A percentile compares a stretch with the other conserved stretches of the same genome.
phyloP scores from a whole-genome alignment of 768 basidiomycete species.

The Hortiboletus campestris region DNA sequence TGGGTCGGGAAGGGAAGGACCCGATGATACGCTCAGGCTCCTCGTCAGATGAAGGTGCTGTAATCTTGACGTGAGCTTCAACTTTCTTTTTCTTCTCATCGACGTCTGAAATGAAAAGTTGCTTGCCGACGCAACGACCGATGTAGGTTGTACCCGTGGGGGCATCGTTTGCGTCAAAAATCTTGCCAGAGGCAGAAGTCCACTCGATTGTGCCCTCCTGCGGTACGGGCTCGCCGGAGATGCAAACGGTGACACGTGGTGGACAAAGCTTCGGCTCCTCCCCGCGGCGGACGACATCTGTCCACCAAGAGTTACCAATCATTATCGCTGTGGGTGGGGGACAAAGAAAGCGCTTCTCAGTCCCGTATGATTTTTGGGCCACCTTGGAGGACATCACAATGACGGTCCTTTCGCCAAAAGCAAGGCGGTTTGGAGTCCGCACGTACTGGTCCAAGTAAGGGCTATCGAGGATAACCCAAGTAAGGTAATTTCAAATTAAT shows the following conservation, averaged over 20 bases:
- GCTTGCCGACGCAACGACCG: constrained; percentile 91
- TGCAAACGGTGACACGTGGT: constrained; percentile 84
- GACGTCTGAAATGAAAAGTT: constrained; percentile 92
- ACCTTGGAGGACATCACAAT: constrained; percentile 98
- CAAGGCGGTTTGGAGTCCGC: constrained; percentile 78
- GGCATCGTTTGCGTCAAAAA: constrained; percentile 76
- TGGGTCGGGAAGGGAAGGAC: constrained; percentile 88
- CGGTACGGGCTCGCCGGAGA: constrained; percentile 85
- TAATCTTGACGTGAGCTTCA: constrained; percentile 88
- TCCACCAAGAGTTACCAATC: constrained; percentile 96
- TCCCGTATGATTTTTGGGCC: constrained; percentile 96
- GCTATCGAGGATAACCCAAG: constrained; percentile 35
- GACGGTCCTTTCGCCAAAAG: constrained; percentile 89
- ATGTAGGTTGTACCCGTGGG: constrained; percentile 85
- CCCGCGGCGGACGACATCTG: constrained; percentile 69
- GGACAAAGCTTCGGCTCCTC: constrained; percentile 73
- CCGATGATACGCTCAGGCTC: constrained; percentile 84
- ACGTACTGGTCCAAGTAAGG: constrained; percentile 87
- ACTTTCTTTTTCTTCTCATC: constrained; percentile 96
- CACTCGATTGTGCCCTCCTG: constrained; percentile 87
- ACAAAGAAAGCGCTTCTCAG: constrained; percentile 93
- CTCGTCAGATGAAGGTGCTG: constrained; percentile 74
- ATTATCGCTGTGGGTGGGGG: constrained; percentile 92
- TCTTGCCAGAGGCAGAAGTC: constrained; percentile 81
- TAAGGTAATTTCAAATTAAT: constrained; percentile 17